A percentile compares a stretch with the other conserved stretches of the same genome.
Conservation (phyloP, 164 flowering plant species). For the Chimonanthus salicifolius region DNA sequence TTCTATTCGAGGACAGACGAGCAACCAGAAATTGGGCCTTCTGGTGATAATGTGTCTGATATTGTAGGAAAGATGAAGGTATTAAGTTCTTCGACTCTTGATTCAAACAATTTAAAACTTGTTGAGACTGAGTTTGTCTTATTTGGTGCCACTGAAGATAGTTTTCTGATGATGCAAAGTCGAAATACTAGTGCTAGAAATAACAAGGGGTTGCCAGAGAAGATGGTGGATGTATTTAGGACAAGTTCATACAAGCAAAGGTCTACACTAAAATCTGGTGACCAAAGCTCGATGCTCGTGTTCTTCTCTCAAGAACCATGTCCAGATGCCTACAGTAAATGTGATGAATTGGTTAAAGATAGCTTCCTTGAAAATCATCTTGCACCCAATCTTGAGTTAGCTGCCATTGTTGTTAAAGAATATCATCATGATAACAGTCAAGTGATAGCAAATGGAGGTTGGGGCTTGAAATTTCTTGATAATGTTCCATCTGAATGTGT, state of each 20-base stretch:
- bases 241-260: constrained; percentile 30
- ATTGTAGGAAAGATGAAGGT: constrained; percentile 79
- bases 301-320: constrained; percentile 28
- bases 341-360: constrained; percentile 9
- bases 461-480: constrained; percentile 89
- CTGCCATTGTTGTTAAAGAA: constrained; percentile 65
- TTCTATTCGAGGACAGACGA: constrained; percentile 37
- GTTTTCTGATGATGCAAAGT: constrained; percentile 23
- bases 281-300: constrained; percentile 10
- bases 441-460: constrained; percentile 52
- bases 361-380: constrained; percentile 16
- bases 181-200: constrained; percentile 22
- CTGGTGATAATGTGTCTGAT: constrained; percentile 20
- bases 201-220: constrained; percentile 39
- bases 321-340: constrained; percentile 15
- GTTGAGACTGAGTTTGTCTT: constrained; percentile 66
- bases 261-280: constrained; percentile 15
- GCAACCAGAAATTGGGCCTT: constrained; percentile 22
- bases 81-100: constrained; percentile 36
- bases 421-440: constrained; percentile 21
- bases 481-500: constrained; percentile 21
- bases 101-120: constrained; percentile 36
- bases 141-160: constrained; percentile 32
- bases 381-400: constrained; percentile 68
- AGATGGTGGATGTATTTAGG: constrained; percentile 41